A percentile compares a stretch with the other conserved stretches of the same genome.
These are phyloP conservation scores for Trametes coccinea DNA, from an alignment of 768 basidiomycete genomes.

Conservation along the genomic window DNA sequence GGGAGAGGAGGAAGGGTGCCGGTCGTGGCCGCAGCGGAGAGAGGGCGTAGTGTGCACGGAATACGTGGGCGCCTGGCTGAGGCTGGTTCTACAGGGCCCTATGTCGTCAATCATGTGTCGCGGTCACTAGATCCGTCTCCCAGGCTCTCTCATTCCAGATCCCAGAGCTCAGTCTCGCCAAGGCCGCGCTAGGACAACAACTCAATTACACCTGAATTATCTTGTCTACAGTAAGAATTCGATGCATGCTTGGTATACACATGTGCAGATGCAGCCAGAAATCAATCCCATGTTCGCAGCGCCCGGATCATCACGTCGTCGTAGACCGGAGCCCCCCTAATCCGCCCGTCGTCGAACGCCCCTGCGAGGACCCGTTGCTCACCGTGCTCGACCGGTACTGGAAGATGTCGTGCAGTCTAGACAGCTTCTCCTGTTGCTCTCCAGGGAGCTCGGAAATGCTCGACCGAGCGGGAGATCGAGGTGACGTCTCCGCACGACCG, in stretches of 20 bases:
- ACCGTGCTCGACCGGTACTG: slow-evolving; percentile 74
- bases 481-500: slow-evolving; percentile 27
- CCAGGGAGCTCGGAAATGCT: slow-evolving; percentile 32
- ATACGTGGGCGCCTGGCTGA: not conserved
- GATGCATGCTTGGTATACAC: slow-evolving; percentile 25
- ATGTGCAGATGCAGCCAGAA: slow-evolving; percentile 18
- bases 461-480: slow-evolving; percentile 34
- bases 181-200: not conserved
- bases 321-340: slow-evolving; percentile 15
- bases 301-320: slow-evolving; percentile 3
- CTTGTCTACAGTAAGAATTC: slow-evolving; percentile 17
- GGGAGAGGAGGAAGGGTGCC: not conserved
- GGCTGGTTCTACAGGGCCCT: not conserved
- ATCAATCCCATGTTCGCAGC: slow-evolving; percentile 6
- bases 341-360: slow-evolving; percentile 22
- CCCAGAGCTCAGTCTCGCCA: slow-evolving; percentile 1
- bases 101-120: slow-evolving; percentile 19
- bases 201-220: slow-evolving; percentile 20
- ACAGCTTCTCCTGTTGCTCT: slow-evolving; percentile 61
- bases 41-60: not conserved
- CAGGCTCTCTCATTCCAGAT: slow-evolving; percentile 2
- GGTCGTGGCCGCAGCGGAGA: slow-evolving; percentile 11
- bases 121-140: slow-evolving; percentile 2
- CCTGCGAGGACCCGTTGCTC: slow-evolving; percentile 44
- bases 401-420: slow-evolving; percentile 78